These are phyloP conservation scores for Globisporangium takayamanum DNA, from an alignment of 352 stramenopile species.

Conservation along the genomic window DNA sequence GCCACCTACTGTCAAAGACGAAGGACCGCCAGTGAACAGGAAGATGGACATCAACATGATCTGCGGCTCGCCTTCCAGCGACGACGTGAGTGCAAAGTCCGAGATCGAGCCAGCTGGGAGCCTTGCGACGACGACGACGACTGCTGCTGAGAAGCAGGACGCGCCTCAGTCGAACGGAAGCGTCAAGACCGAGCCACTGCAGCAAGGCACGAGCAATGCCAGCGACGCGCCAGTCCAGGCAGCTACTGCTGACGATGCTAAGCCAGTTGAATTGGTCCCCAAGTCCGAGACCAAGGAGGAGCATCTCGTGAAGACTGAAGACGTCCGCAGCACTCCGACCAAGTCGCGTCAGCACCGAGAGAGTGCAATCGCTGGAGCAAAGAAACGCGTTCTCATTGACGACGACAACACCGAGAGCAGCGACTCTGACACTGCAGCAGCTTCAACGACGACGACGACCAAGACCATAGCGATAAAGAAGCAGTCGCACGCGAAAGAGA, in stretches of 20 bases:
- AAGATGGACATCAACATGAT: conserved; percentile 54
- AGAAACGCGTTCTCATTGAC: conserved; percentile 59
- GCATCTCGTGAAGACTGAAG: conserved; percentile 18
- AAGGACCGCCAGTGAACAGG: conserved; percentile 6
- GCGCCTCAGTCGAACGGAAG: too few species aligned
- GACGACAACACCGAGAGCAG: conserved; percentile 53
- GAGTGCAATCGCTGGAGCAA: conserved; percentile 24
- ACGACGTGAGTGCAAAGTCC: conserved; percentile 10
- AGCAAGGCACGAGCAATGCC: too few species aligned
- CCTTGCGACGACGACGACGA: background rate
- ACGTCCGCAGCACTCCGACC: background rate
- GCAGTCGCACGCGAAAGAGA: conserved; percentile 2
- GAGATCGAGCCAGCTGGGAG: background rate
- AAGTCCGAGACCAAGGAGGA: conserved; percentile 11
- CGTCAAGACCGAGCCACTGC: too few species aligned
- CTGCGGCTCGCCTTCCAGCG: conserved; percentile 20
- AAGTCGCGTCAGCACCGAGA: conserved; percentile 4
- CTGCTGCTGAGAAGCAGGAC: too few species aligned
- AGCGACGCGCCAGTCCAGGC: too few species aligned
- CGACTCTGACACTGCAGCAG: conserved; percentile 16
- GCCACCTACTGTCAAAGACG: conserved; percentile 3
- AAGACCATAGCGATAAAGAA: conserved; percentile 5
- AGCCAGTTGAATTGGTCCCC: too few species aligned
- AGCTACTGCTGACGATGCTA: too few species aligned
- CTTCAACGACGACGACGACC: background rate